Base-by-base conservation (phyloP, 2,329 filamentous ascomycete species). In the Trichophyton equinum region DNA sequence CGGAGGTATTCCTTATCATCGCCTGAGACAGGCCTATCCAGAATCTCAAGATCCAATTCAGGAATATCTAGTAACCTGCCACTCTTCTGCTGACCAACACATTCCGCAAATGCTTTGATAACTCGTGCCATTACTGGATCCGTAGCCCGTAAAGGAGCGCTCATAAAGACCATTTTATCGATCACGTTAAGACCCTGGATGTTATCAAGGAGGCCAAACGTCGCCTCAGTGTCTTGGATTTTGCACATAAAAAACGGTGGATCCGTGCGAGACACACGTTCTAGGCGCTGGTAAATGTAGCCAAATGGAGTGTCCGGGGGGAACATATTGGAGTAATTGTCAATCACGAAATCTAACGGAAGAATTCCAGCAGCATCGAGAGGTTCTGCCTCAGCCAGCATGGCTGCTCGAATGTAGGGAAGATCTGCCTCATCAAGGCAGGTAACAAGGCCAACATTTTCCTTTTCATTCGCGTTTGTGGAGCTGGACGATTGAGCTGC, bases 291-390 rank as follows among this genome's bases (percentile, higher is more conserved):
- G 61, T 97, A 74, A 62, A 97, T 85, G 69, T 91, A 96, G 64
- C 85, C 87, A 66, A 97, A 87, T 0, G 91, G 89, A 0, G 89
- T 91, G 4, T 82, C 81, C 0, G 84, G 82, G 0, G 91, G 89
- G 67, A 96, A 96, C 70, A 92, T 94, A 2, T 82, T 81, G 1
- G 88, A 81, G 69, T 97, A 94, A 6, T 83, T 81, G 69, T 94
- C 84, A 38, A 96, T 77, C 2, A 90, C 80, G 27, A 80, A 72
- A 1, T 83, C 78, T 0, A 91, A 88, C 3, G 92, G 89, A 57
- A 86, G 79, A 42, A 97, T 79, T 25, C 87, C 89, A 0, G 90
- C 92, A 1, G 81, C 79, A 51, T 77, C 76, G 58, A 97, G 81
- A 3, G 87, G 84, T 27, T 82, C 77, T 2, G 87, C 81, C 2